A percentile compares a stretch with the other conserved stretches of the same genome.
phyloP scores from a whole-genome alignment of 2,329 filamentous ascomycete genomes.

The Akanthomyces muscarius region DNA sequence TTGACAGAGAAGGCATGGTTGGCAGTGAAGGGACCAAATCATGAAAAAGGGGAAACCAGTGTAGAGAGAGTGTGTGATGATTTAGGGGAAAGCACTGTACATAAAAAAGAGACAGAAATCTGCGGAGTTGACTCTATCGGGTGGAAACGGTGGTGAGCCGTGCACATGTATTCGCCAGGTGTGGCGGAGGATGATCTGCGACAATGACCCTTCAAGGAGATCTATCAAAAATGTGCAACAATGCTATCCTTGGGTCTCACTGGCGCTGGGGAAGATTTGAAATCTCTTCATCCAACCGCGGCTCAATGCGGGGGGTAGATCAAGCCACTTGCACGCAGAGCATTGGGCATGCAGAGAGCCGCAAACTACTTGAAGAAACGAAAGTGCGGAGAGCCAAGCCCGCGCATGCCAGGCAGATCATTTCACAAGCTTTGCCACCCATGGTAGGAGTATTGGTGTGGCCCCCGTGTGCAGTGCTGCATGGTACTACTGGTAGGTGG shows the following conservation, averaged over 20 bases:
- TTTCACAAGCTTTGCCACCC: neutral
- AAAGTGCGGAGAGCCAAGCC: neutral
- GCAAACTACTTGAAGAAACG: neutral
- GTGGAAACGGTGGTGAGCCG: neutral
- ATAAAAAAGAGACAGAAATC: neutral
- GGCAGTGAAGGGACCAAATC: neutral
- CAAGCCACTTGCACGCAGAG: neutral
- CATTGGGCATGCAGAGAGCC: no score
- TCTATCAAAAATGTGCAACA: neutral
- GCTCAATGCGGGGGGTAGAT: neutral
- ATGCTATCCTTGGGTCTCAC: neutral
- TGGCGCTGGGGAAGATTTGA: neutral
- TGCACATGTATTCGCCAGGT: neutral
- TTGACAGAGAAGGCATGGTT: slow-evolving; percentile 1
- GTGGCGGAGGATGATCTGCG: neutral
- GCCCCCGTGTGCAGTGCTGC: neutral
- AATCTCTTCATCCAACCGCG: neutral
- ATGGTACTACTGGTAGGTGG: neutral
- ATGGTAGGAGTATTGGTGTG: no score
- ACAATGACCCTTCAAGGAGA: neutral
- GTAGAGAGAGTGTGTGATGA: no score
- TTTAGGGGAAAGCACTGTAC: neutral
- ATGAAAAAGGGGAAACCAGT: neutral
- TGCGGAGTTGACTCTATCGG: neutral
- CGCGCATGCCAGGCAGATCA: neutral